Evolutionary conservation across 192 early-diverging fungal genomes (phyloP).

Genomic region (Gonapodya sp.): DNA sequence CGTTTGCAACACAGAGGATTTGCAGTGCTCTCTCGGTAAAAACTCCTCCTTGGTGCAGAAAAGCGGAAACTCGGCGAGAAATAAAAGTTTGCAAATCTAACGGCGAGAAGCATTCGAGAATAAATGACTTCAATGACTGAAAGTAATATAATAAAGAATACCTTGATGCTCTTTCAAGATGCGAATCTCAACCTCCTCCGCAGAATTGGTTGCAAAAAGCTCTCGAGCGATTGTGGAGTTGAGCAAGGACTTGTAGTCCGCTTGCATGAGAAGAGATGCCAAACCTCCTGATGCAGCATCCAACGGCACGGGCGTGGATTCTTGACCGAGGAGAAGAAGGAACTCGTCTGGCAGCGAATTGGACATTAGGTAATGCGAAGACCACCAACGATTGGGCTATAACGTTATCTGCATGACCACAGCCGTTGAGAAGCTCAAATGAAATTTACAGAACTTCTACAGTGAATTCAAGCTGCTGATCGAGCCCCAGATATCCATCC

Average conservation of each 20-base stretch:
- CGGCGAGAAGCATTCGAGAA: constrained; percentile 15
- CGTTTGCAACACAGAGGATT: constrained; percentile 44
- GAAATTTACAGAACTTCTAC: not conserved
- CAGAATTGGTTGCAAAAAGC: constrained; percentile 40
- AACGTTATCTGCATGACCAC: not conserved
- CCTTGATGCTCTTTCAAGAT: constrained; percentile 28
- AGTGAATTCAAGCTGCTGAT: constrained; percentile 10
- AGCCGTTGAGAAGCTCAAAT: not conserved
- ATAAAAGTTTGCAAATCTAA: constrained; percentile 13
- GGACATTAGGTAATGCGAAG: not conserved
- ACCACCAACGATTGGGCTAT: not conserved
- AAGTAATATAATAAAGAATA: constrained; percentile 24
- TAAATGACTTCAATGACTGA: not conserved
- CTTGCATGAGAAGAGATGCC: constrained; percentile 19
- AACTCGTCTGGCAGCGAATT: not conserved
- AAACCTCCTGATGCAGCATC: constrained; percentile 1
- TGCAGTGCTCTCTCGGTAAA: constrained; percentile 24
- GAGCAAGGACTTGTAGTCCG: constrained; percentile 40
- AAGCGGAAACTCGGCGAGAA: not conserved
- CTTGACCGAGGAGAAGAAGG: not conserved
- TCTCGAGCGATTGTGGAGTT: constrained; percentile 27
- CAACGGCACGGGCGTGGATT: not conserved
- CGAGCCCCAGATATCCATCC: constrained; percentile 62
- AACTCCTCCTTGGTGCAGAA: not conserved
- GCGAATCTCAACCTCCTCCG: constrained; percentile 15